Conservation (phyloP, 2,329 filamentous ascomycete genomes). For the Aspergillus tamarii region DNA sequence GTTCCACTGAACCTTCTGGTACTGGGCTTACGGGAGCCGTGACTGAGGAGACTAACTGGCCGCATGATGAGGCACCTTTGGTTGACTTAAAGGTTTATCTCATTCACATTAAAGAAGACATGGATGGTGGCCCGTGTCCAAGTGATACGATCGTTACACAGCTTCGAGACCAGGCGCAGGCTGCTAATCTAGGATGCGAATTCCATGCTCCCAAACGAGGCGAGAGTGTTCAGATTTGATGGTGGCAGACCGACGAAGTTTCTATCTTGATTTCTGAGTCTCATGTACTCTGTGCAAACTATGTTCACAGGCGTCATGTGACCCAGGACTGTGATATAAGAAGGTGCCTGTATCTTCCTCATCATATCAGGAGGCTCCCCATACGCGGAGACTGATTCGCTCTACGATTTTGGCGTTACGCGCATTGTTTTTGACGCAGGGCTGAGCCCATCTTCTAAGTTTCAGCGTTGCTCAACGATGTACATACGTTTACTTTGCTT, state of each 20-base stretch:
- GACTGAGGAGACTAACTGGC: background rate
- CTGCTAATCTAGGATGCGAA: constrained; percentile 72
- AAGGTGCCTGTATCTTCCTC: background rate
- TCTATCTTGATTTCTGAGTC: background rate
- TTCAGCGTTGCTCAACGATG: background rate
- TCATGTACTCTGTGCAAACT: background rate
- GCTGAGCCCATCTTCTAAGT: background rate
- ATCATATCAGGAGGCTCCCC: background rate
- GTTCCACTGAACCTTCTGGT: constrained; percentile 5
- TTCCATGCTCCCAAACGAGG: constrained; percentile 74
- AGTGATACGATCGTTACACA: constrained; percentile 71
- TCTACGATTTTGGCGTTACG: background rate
- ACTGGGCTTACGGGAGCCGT: constrained; percentile 11
- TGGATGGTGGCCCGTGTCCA: constrained; percentile 69
- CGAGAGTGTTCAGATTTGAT: constrained; percentile 54
- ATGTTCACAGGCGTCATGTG: background rate
- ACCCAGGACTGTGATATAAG: background rate
- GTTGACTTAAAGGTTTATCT: constrained; percentile 78
- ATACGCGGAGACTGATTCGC: background rate
- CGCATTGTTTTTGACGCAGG: background rate
- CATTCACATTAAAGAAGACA: constrained; percentile 89
- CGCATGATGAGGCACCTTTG: constrained; percentile 54
- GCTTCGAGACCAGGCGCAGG: constrained; percentile 67
- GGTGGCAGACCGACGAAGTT: background rate
- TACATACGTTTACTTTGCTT: background rate